phyloP scores from a whole-genome alignment of 1,284 basidiomycete genomes.

The Puccinia triticina region DNA sequence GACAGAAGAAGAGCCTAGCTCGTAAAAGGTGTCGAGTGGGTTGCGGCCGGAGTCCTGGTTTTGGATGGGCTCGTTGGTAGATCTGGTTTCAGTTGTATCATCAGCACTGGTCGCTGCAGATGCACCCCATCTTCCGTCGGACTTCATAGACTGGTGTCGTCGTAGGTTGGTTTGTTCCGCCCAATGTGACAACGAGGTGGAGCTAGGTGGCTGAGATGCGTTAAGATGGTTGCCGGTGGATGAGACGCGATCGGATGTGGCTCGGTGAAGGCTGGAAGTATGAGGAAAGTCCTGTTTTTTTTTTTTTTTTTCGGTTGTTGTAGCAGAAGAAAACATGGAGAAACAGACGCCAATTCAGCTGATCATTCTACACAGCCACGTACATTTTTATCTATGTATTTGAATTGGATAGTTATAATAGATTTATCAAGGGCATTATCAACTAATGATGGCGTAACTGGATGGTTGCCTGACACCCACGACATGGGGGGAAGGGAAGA shows the following conservation, averaged over 20 bases:
- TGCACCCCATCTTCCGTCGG: constrained; percentile 32
- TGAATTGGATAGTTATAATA: background rate
- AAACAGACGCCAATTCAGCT: background rate
- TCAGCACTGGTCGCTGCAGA: background rate
- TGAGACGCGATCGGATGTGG: constrained; percentile 40
- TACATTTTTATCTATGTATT: background rate
- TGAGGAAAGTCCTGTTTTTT: constrained; percentile 17
- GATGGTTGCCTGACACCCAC: too few relatives aligned
- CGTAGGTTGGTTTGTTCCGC: constrained; percentile 37
- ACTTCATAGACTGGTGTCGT: constrained; percentile 44
- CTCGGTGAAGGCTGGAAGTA: constrained; percentile 36
- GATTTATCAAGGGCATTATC: too few relatives aligned
- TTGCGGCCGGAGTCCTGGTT: background rate
- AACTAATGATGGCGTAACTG: too few relatives aligned
- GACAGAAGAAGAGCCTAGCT: background rate
- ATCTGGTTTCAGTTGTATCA: background rate
- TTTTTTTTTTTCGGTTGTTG: too few relatives aligned
- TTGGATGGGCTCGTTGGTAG: constrained; percentile 1
- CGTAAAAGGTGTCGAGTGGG: constrained; percentile 26
- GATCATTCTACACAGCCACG: background rate
- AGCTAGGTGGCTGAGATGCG: constrained; percentile 33
- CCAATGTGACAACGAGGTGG: constrained; percentile 25
- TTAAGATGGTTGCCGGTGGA: constrained; percentile 29
- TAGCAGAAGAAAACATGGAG: background rate
- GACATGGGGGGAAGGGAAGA: too few relatives aligned